Evolutionary conservation across 768 basidiomycete genomes (phyloP).

Genomic region (Lactarius evosmus): DNA sequence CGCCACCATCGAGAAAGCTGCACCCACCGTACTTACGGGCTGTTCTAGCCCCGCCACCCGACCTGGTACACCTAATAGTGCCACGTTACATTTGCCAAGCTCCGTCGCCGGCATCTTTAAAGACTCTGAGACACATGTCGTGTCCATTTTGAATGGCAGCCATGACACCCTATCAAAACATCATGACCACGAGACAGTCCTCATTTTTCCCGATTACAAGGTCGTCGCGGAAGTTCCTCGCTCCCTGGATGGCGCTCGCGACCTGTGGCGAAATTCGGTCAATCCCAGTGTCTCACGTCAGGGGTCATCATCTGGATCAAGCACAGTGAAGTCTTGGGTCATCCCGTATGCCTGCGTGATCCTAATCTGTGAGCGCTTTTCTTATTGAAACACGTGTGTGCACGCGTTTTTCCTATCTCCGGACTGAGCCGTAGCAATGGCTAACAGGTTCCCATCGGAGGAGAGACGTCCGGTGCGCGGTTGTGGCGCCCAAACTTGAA

Average conservation of each 20-base stretch:
- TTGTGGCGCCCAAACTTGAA: constrained; percentile 82
- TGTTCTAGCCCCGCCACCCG: constrained; percentile 23
- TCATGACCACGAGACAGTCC: constrained; percentile 65
- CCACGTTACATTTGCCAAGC: constrained; percentile 2
- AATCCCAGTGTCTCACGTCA: constrained; percentile 54
- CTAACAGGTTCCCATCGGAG: constrained; percentile 84
- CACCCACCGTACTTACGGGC: constrained; percentile 1
- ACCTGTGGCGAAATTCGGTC: constrained; percentile 62
- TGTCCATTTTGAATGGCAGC: constrained; percentile 82
- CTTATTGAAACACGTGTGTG: neutral
- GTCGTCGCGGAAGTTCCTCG: constrained; percentile 70
- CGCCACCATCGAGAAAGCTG: constrained; percentile 29
- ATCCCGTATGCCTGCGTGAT: constrained; percentile 90
- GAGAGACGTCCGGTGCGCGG: constrained; percentile 87
- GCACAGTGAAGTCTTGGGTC: constrained; percentile 63
- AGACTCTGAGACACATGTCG: constrained; percentile 49
- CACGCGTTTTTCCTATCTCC: neutral
- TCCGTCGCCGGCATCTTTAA: constrained; percentile 55
- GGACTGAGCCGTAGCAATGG: constrained; percentile 6
- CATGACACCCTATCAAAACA: constrained; percentile 69
- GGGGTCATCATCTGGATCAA: constrained; percentile 44
- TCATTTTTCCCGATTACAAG: constrained; percentile 92
- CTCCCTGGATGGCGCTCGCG: constrained; percentile 60
- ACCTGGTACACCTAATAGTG: constrained; percentile 25
- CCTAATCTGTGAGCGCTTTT: constrained; percentile 68